phyloP scores from a whole-genome alignment of 2,329 filamentous ascomycete species.

The Aspergillus phoenicis region DNA sequence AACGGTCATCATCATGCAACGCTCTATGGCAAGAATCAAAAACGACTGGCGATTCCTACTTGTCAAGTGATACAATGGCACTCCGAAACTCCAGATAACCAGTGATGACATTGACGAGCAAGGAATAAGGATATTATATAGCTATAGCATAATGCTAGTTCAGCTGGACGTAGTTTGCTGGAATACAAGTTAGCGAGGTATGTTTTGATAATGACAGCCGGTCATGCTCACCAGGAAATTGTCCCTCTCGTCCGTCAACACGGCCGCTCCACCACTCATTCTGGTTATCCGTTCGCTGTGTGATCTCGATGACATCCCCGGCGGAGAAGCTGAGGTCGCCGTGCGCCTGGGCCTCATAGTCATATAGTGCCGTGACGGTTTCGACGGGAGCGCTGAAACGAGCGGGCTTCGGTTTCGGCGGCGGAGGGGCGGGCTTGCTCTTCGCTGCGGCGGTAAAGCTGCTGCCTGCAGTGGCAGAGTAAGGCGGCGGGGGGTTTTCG shows the following conservation, averaged over 20 bases:
- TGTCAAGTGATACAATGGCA: conserved; percentile 2
- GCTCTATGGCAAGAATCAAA: conserved; percentile 9
- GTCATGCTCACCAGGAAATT: conserved; percentile 80
- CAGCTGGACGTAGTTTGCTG: conserved; percentile 44
- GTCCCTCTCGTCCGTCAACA: conserved; percentile 76
- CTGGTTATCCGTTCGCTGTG: conserved; percentile 78
- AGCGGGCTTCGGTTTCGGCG: conserved; percentile 81
- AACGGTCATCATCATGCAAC: conserved; percentile 9
- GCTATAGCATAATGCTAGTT: conserved; percentile 26
- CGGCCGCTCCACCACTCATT: conserved; percentile 98
- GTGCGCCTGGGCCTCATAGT: conserved; percentile 93
- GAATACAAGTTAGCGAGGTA: conserved; percentile 15
- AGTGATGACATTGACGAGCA: conserved; percentile 10
- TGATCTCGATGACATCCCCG: conserved; percentile 87
- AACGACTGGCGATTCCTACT: conserved; percentile 9
- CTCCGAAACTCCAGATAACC: conserved; percentile 8
- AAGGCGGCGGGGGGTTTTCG: conserved; percentile 71
- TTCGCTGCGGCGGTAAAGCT: conserved; percentile 62
- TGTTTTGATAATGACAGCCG: not conserved
- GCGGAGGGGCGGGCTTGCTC: conserved; percentile 66
- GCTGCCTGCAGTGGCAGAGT: conserved; percentile 55
- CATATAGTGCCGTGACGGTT: conserved; percentile 87
- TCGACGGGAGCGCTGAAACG: conserved; percentile 72
- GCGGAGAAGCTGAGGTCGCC: conserved; percentile 88
- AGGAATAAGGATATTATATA: conserved; percentile 17